Percentiles rank a stretch among this genome's conserved stretches.
phyloP scores from a whole-genome alignment of 495 filamentous ascomycete species.

The Aspergillus panamensis region DNA sequence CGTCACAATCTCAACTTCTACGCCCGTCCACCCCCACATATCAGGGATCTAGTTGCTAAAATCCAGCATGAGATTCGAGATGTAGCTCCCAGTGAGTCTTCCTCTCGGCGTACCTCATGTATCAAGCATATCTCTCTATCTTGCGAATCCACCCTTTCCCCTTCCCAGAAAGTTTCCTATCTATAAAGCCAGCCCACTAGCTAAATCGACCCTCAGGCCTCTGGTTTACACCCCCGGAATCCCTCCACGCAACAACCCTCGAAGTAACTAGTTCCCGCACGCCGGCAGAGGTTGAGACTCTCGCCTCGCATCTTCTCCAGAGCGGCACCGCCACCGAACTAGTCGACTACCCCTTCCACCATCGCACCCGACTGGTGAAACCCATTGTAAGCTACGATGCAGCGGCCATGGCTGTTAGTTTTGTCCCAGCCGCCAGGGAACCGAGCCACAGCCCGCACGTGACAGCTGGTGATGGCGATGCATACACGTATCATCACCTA shows the following conservation, averaged over 20 bases:
- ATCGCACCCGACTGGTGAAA: constrained; percentile 70
- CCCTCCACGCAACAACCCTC: constrained; percentile 81
- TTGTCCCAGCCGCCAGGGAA: constrained; percentile 70
- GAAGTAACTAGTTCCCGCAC: constrained; percentile 75
- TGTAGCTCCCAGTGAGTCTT: constrained; percentile 61
- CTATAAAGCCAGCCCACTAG: too few relatives aligned
- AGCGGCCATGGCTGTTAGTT: constrained; percentile 78
- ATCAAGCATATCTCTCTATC: too few relatives aligned
- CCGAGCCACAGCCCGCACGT: constrained; percentile 9
- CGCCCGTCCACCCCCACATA: constrained; percentile 72
- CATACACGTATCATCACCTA: constrained; percentile 87
- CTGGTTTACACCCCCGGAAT: constrained; percentile 76
- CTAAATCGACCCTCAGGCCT: constrained; percentile 48
- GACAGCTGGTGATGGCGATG: constrained; percentile 36
- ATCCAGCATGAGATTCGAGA: constrained; percentile 62
- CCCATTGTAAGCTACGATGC: constrained; percentile 82
- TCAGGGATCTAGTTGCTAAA: constrained; percentile 60
- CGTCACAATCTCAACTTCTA: constrained; percentile 83
- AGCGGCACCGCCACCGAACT: constrained; percentile 47
- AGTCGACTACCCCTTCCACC: constrained; percentile 56
- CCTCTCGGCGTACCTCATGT: not conserved
- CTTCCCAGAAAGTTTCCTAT: too few relatives aligned
- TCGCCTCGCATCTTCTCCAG: constrained; percentile 53
- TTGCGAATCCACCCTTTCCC: too few relatives aligned
- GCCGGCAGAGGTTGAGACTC: constrained; percentile 52